Conservation (phyloP, 306 rosid genomes). For the Cucumis hystrix region DNA sequence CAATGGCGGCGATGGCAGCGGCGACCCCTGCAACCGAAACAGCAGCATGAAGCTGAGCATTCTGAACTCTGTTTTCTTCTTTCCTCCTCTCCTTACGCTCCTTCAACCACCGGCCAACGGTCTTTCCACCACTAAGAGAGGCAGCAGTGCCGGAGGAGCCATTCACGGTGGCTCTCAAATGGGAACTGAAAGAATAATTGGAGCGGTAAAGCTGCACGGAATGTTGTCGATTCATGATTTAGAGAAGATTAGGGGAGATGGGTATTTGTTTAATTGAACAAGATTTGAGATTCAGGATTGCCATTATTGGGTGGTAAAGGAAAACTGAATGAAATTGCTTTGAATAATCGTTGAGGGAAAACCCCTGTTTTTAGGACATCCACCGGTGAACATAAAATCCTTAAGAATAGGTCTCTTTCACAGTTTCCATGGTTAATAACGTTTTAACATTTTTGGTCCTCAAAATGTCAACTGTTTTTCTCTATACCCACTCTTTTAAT, state of each 20-base stretch:
- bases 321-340: not conserved
- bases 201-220: constrained; percentile 44
- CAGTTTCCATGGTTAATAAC: constrained; percentile 2
- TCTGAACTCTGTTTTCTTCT: constrained; percentile 72
- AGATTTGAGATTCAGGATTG: not conserved
- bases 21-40: constrained; percentile 87
- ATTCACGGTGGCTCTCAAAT: constrained; percentile 20
- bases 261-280: not conserved
- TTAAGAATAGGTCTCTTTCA: not conserved
- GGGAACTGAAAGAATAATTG: constrained; percentile 19
- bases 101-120: constrained; percentile 90
- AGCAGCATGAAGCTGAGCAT: constrained; percentile 87
- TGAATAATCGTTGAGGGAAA: not conserved
- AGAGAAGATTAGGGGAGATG: not conserved
- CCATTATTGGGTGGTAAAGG: not conserved
- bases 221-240: not conserved
- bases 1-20: constrained; percentile 69
- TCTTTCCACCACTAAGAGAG: constrained; percentile 38
- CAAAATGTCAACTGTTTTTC: not conserved
- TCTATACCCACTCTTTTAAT: no score
- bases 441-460: not conserved
- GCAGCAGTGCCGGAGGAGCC: constrained; percentile 7
- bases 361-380: constrained; percentile 3
- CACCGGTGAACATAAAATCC: constrained; percentile 8
- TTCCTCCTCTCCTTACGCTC: constrained; percentile 88